These are phyloP conservation scores for Mycosphaerella sp. DNA, from an alignment of 2,329 filamentous ascomycete species.

Conservation along the genomic window DNA sequence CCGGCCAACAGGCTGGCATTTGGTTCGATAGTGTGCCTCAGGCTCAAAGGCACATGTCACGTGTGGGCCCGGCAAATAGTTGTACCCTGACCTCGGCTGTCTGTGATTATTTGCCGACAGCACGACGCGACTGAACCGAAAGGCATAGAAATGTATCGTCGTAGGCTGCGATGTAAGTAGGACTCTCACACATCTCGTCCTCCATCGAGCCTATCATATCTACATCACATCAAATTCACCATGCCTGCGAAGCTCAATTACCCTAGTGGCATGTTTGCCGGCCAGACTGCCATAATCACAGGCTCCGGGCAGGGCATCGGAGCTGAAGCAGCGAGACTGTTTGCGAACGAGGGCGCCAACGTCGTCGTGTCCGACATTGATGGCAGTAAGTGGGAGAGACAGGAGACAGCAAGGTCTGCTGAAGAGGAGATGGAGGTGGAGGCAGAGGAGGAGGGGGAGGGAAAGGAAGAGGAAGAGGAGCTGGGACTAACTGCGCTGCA, in stretches of 20 bases:
- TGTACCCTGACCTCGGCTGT: slow-evolving; percentile 1
- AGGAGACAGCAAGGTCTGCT: background rate
- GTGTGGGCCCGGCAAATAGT: no score
- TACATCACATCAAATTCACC: background rate
- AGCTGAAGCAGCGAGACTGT: slow-evolving; percentile 72
- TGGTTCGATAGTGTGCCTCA: no score
- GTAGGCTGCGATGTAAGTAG: slow-evolving; percentile 2
- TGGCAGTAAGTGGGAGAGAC: slow-evolving; percentile 45
- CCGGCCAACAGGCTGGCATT: no score
- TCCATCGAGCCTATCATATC: background rate
- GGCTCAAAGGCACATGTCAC: no score
- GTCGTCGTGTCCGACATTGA: slow-evolving; percentile 83
- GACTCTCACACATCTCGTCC: background rate
- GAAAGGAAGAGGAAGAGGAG: background rate
- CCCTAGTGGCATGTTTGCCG: slow-evolving; percentile 69
- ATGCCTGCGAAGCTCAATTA: slow-evolving; percentile 66
- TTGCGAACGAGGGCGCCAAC: slow-evolving; percentile 78
- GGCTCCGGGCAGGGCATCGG: slow-evolving; percentile 59
- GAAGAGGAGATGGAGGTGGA: no score
- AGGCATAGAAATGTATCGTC: background rate
- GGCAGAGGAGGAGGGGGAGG: no score
- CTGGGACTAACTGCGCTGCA: background rate
- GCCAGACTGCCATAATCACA: slow-evolving; percentile 82
- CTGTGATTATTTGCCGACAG: background rate
- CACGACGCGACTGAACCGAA: slow-evolving; percentile 3